Conservation (phyloP, 225 moss, liverwort and hornwort genomes). For the Thuidium tamariscinum region DNA sequence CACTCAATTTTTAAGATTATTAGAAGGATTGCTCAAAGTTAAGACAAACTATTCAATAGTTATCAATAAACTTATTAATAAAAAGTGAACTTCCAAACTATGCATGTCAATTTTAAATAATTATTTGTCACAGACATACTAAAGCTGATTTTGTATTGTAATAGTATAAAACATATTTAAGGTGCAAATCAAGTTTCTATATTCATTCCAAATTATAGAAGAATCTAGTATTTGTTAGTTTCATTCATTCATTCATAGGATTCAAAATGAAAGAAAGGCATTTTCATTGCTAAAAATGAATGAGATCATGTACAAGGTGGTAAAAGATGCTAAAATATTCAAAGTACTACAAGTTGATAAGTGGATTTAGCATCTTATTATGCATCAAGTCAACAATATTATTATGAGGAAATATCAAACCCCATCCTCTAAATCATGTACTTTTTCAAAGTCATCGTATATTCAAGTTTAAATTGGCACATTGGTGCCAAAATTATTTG, state of each 20-base stretch:
- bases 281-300: not conserved
- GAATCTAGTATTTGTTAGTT: not conserved
- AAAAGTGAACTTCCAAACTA: not conserved
- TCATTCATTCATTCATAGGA: not conserved
- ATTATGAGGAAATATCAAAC: not conserved
- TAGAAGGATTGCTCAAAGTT: not conserved
- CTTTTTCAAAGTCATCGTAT: no score
- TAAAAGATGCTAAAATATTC: not conserved
- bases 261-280: not conserved
- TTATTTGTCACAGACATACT: not conserved
- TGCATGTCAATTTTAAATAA: not conserved
- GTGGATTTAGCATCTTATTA: not conserved
- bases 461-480: no score
- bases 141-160: fast-evolving
- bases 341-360: not conserved
- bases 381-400: not conserved
- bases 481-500: no score
- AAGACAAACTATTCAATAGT: not conserved
- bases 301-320: not conserved
- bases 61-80: not conserved
- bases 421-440: no score
- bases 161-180: not conserved
- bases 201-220: not conserved
- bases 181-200: not conserved
- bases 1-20: no score